These are phyloP conservation scores for Phytophthora sp. DNA, from an alignment of 352 stramenopile genomes.

Conservation along the genomic window DNA sequence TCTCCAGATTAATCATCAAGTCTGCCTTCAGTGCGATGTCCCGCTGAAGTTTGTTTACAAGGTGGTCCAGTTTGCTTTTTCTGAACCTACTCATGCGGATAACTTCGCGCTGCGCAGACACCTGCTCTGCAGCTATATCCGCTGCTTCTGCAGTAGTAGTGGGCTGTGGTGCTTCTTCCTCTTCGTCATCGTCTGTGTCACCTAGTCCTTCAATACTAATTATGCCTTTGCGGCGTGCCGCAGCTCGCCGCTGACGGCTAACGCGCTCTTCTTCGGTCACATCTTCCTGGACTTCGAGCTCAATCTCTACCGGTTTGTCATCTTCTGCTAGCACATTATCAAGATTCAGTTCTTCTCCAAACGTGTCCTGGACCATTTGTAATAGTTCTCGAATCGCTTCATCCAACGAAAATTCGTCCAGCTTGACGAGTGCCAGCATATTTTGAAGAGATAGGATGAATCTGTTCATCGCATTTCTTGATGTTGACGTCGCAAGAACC, in stretches of 20 bases:
- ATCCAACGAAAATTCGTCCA: constrained; percentile 79
- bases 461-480: constrained; percentile 49
- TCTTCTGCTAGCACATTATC: constrained; percentile 62
- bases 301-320: constrained; percentile 64
- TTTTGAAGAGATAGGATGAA: constrained; percentile 72
- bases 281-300: constrained; percentile 65
- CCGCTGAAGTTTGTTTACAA: constrained; percentile 64
- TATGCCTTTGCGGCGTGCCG: constrained; percentile 28
- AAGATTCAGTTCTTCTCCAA: constrained; percentile 57
- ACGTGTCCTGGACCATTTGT: constrained; percentile 62
- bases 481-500: constrained; percentile 60
- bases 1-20: constrained; percentile 54
- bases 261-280: constrained; percentile 45
- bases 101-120: constrained; percentile 26
- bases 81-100: constrained; percentile 70
- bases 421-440: constrained; percentile 74
- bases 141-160: neutral
- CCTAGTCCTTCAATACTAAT: constrained; percentile 7
- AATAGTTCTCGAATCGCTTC: constrained; percentile 79
- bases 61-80: constrained; percentile 70
- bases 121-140: constrained; percentile 2
- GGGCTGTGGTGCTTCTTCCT: constrained; percentile 5
- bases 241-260: constrained; percentile 26
- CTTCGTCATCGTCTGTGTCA: constrained; percentile 11
- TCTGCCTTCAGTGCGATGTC: constrained; percentile 54